phyloP scores from a whole-genome alignment of 257 asterid genomes.

The Knoxia roxburghii region DNA sequence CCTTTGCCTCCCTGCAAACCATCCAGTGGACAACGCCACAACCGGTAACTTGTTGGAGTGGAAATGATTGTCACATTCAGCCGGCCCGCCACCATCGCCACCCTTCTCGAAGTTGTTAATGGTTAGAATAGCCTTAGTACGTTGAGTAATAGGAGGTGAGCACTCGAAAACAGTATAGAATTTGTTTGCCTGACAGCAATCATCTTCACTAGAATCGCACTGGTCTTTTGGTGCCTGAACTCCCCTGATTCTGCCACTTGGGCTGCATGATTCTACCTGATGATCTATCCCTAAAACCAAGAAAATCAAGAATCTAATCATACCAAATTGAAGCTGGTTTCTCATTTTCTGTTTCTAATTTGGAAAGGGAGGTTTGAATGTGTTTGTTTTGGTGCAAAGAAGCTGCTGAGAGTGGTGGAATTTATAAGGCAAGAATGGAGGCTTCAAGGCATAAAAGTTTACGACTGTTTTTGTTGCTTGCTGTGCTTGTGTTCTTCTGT shows the following conservation, averaged over 20 bases:
- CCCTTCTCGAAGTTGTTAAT: constrained; percentile 19
- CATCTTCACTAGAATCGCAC: not conserved
- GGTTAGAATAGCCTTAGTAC: constrained; percentile 20
- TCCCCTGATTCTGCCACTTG: constrained; percentile 23
- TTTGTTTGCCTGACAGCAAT: constrained; percentile 15
- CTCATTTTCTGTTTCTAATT: constrained; percentile 5
- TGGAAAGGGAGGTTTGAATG: not conserved
- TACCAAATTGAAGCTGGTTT: not conserved
- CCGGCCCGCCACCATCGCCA: constrained; percentile 24
- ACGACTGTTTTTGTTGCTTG: not conserved
- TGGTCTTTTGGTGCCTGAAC: constrained; percentile 10
- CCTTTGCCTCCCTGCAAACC: constrained; percentile 17
- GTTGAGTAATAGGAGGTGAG: constrained; percentile 16
- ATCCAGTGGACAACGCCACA: constrained; percentile 24
- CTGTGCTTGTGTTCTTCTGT: no score
- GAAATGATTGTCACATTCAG: constrained; percentile 25
- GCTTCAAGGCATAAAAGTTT: not conserved
- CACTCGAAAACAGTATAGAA: constrained; percentile 14
- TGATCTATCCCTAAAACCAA: not conserved
- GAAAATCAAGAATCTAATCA: not conserved
- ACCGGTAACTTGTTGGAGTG: constrained; percentile 20
- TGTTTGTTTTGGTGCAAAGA: constrained; percentile 1
- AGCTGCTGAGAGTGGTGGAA: not conserved
- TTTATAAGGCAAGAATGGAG: not conserved
- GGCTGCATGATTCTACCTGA: constrained; percentile 8